A percentile compares a stretch with the other conserved stretches of the same genome.
Evolutionary conservation across 2,329 filamentous ascomycete genomes (phyloP).

Genomic region (Pseudophaeomoniella oleicola): DNA sequence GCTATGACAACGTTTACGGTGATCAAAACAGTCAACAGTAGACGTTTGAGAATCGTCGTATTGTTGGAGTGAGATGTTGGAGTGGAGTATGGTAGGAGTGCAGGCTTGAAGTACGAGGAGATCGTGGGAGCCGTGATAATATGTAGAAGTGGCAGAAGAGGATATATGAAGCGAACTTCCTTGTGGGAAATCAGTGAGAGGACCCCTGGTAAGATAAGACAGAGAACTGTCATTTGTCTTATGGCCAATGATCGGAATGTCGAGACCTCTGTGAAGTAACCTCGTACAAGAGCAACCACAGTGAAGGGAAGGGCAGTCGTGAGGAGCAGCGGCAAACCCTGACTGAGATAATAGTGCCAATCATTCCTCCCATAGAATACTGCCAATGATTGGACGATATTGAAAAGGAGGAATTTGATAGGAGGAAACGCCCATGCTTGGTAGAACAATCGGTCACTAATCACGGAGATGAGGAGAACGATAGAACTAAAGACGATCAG

Average conservation of each 20-base stretch:
- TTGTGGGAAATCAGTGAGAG: conserved; percentile 84
- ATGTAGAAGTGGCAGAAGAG: conserved; percentile 74
- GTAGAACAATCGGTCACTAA: conserved; percentile 68
- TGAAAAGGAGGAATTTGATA: conserved; percentile 77
- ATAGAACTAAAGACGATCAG: conserved; percentile 35
- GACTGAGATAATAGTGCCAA: conserved; percentile 83
- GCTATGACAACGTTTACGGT: conserved; percentile 56
- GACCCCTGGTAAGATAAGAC: conserved; percentile 42
- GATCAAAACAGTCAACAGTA: conserved; percentile 44
- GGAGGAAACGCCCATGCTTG: conserved; percentile 78
- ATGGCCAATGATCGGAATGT: conserved; percentile 1
- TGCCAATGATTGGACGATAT: conserved; percentile 72
- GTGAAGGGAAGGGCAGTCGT: conserved; percentile 73
- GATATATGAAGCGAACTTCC: conserved; percentile 93
- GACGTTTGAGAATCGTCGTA: conserved; percentile 27
- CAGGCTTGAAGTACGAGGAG: conserved; percentile 47
- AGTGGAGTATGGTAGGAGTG: conserved; percentile 18
- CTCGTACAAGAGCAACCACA: conserved; percentile 45
- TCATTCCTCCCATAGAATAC: conserved; percentile 86
- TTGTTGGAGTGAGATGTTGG: conserved; percentile 14
- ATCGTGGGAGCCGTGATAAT: conserved; percentile 59
- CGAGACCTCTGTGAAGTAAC: conserved; percentile 19
- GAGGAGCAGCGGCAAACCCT: conserved; percentile 75
- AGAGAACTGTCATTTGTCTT: conserved; percentile 40
- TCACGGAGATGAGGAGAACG: conserved; percentile 47